Conservation (phyloP, 2,329 filamentous ascomycete genomes). For the Trichoderma sp. region DNA sequence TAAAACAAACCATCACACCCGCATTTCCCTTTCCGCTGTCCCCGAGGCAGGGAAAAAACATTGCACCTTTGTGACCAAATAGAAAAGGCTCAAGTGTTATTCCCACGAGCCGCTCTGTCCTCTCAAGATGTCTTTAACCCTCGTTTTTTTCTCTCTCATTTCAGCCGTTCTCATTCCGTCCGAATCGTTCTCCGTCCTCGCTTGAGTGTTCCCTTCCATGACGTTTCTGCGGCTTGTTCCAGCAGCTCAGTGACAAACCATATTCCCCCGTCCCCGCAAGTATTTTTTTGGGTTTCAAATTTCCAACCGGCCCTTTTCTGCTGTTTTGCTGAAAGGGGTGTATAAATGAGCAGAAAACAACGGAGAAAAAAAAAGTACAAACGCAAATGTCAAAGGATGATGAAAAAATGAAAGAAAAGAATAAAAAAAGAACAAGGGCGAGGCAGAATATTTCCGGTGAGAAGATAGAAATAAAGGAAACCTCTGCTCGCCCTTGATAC, state of each 20-base stretch:
- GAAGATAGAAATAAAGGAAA: slow-evolving; percentile 20
- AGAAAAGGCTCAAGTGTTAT: neutral
- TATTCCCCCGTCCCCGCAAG: neutral
- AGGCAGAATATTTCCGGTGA: neutral
- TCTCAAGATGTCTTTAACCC: neutral
- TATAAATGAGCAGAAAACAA: neutral
- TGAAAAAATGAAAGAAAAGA: neutral
- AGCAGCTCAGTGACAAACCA: neutral
- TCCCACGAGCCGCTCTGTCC: neutral
- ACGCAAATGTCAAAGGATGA: neutral
- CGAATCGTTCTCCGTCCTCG: neutral
- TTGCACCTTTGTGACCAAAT: neutral
- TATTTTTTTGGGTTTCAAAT: slow-evolving; percentile 10
- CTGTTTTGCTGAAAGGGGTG: neutral
- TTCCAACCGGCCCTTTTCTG: slow-evolving; percentile 4
- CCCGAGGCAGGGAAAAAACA: neutral
- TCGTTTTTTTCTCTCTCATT: neutral
- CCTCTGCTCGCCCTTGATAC: slow-evolving; percentile 10
- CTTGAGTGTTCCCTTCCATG: neutral
- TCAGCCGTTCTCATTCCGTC: slow-evolving; percentile 2
- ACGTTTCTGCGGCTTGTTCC: neutral
- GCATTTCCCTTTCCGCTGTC: neutral
- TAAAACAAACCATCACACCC: neutral
- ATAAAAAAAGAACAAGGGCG: neutral
- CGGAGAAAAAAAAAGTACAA: neutral